Evolutionary conservation across 768 basidiomycete genomes (phyloP), one percentile per base, ranked within the genome.

Genomic region (Tulasnella sp.): DNA sequence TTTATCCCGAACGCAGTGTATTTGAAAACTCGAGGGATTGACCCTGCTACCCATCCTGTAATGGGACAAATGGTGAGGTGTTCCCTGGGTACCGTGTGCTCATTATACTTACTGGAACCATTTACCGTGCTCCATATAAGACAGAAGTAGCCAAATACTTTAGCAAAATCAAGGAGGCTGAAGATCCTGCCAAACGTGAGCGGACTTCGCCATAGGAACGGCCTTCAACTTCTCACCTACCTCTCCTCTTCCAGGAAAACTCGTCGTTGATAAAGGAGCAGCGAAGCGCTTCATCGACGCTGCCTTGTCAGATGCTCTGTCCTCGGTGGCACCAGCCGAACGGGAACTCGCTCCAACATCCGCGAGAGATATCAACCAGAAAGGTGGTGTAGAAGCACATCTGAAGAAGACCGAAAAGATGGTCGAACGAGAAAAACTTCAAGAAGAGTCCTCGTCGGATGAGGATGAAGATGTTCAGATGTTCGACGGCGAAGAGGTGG

Each of bases 81-180:
- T 19, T 12, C 52, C 45, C 25, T 3, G 34, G 2, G 64, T 37
- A 25, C 29, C 29, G 19, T 25, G 5, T 31, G 45, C 45, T 2
- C 45, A 49, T 3, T 29, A 34, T 52, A 31, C 8, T 12, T 52
- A 74, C 36, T 9, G 40, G 34, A 25, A 17, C 14, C 17, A 25
- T 25, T 38, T 73, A 71, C 40, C 25, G 31, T 93, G 11, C 17
- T 29, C 25, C 12, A 7, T n/a, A 58, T 15, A 19, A 79, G 93
- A 90, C 91, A 78, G 87, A 93, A 80, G 86, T 95, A 14, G 87
- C 89, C 37, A 85, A 89, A 78, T 95, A 96, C 83, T 95, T 95
- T 83, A 89, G 89, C 78, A 96, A 95, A 81, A 91, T 95, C 73
- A 87, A 89, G 77, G 85, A 86, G 29, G 91, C 93, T 4, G 92